Percentiles rank a stretch among this genome's conserved stretches.
These are phyloP conservation scores for Effrenium voratum DNA, from an alignment of 73 alveolate species.

Conservation along the genomic window DNA sequence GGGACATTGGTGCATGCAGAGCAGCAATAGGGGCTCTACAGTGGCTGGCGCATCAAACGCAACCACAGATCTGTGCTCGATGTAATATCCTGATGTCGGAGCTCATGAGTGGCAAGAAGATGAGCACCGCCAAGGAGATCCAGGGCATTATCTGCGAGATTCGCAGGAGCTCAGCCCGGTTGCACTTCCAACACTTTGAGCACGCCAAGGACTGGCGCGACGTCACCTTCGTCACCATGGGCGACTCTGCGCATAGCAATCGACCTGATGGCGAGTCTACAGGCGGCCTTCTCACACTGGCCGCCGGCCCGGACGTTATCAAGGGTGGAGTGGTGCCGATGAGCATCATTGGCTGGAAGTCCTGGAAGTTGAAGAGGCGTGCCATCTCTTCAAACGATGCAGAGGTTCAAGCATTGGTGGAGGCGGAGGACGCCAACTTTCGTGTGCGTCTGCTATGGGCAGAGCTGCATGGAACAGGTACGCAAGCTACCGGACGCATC, in stretches of 20 bases:
- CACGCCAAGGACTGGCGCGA: background rate
- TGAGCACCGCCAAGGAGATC: background rate
- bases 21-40: background rate
- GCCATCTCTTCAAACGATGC: background rate
- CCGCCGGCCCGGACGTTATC: background rate
- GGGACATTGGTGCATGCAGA: background rate
- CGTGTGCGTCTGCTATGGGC: background rate
- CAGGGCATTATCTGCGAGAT: background rate
- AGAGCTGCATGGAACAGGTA: background rate
- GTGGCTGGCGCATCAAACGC: background rate
- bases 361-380: background rate
- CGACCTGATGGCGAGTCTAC: background rate
- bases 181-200: background rate
- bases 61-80: background rate
- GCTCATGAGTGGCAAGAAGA: background rate
- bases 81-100: background rate
- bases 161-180: background rate
- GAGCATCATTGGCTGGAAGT: background rate
- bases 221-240: background rate
- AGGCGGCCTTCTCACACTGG: background rate
- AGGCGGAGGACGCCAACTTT: background rate
- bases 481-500: too few species aligned
- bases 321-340: background rate
- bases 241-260: background rate
- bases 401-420: background rate